phyloP scores from a whole-genome alignment of 805 yeast genomes.

The Candida morakotiae region DNA sequence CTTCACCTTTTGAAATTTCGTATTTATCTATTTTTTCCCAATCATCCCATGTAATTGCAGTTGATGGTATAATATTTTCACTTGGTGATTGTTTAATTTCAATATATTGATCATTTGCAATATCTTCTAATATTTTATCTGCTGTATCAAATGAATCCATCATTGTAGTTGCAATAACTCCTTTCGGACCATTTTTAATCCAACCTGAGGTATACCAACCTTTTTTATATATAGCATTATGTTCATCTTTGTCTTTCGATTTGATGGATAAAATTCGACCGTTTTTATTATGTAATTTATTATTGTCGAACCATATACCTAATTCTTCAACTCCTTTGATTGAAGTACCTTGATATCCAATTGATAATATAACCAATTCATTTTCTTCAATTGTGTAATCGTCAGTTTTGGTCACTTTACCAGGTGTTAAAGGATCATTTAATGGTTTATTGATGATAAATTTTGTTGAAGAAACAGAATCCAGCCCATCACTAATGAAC shows the following conservation, averaged over 20 bases:
- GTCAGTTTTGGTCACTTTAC: slow-evolving; percentile 33
- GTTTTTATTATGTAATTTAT: slow-evolving; percentile 27
- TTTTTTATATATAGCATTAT: slow-evolving; percentile 20
- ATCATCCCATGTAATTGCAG: slow-evolving; percentile 54
- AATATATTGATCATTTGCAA: slow-evolving; percentile 25
- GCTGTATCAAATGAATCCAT: slow-evolving; percentile 77
- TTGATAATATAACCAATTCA: slow-evolving; percentile 72
- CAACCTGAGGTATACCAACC: slow-evolving; percentile 85
- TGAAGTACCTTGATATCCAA: slow-evolving; percentile 76
- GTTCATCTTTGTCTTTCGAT: slow-evolving; percentile 12
- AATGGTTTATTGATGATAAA: slow-evolving; percentile 47
- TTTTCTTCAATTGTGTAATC: slow-evolving; percentile 31
- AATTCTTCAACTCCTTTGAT: slow-evolving; percentile 51
- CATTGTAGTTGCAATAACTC: slow-evolving; percentile 90
- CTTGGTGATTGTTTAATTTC: slow-evolving; percentile 18
- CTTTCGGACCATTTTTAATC: slow-evolving; percentile 82
- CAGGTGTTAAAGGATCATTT: slow-evolving; percentile 33
- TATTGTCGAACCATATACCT: slow-evolving; percentile 25
- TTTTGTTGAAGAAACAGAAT: slow-evolving; percentile 42
- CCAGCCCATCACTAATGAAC: slow-evolving; percentile 38
- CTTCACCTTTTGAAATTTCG: slow-evolving; percentile 50
- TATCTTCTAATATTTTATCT: slow-evolving; percentile 57
- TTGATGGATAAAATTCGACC: slow-evolving; percentile 26
- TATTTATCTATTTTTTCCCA: slow-evolving; percentile 57
- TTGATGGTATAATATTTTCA: slow-evolving; percentile 11